phyloP scores from a whole-genome alignment of 192 early-diverging fungal species.

The Chytriomyces hyalinus region DNA sequence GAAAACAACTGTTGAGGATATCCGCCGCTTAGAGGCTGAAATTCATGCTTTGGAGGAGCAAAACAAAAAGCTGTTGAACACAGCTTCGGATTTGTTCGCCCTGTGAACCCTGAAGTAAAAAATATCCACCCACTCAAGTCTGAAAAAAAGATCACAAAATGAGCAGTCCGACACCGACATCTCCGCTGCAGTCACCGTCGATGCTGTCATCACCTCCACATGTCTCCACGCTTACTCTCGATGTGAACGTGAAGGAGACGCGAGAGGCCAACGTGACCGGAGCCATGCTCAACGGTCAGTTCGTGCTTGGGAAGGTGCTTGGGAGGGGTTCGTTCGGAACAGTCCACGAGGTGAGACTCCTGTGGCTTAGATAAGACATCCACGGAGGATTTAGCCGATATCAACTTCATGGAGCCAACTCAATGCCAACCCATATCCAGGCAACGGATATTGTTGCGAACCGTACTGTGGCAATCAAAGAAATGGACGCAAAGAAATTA shows the following conservation, averaged over 20 bases:
- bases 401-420: too few relatives aligned
- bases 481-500: constrained; percentile 86
- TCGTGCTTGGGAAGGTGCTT: constrained; percentile 74
- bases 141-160: neutral
- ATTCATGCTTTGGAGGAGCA: constrained; percentile 17
- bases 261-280: constrained; percentile 73
- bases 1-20: constrained; percentile 10
- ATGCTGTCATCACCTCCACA: neutral
- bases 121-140: too few relatives aligned
- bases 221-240: neutral
- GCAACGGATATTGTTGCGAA: neutral
- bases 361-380: constrained; percentile 62
- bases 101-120: too few relatives aligned
- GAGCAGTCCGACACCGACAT: neutral
- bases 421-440: neutral
- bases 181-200: neutral
- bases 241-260: constrained; percentile 50
- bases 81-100: too few relatives aligned
- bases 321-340: constrained; percentile 90
- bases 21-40: constrained; percentile 18
- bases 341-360: constrained; percentile 62
- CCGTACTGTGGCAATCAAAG: constrained; percentile 85
- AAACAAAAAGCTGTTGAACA: constrained; percentile 26
- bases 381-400: neutral
- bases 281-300: constrained; percentile 78